Conservation (phyloP, 371 early-diverging fungal genomes). For the Rhizomucor pusillus region DNA sequence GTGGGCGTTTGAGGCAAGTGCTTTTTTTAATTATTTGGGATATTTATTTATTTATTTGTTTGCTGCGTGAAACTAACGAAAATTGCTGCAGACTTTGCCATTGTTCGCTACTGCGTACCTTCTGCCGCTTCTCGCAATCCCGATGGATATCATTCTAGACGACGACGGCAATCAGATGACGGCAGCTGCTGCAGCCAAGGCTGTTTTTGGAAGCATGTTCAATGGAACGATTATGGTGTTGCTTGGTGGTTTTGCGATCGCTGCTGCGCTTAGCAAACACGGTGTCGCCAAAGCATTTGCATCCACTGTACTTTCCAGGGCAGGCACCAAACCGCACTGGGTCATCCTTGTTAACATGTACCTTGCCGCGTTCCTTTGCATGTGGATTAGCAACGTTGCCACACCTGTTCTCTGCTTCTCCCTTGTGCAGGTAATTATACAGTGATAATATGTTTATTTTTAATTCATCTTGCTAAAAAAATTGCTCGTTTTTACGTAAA, state of each 20-base stretch:
- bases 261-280: conserved; percentile 70
- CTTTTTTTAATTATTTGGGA: conserved; percentile 12
- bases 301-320: conserved; percentile 60
- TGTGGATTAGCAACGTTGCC: conserved; percentile 85
- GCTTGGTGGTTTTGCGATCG: conserved; percentile 92
- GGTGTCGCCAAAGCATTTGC: conserved; percentile 74
- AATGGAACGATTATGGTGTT: conserved; percentile 95
- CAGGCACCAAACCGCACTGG: conserved; percentile 63
- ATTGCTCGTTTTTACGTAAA: conserved; percentile 14
- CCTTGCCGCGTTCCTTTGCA: conserved; percentile 70
- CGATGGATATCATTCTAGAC: conserved; percentile 67
- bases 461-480: not conserved
- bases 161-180: conserved; percentile 33
- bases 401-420: conserved; percentile 86
- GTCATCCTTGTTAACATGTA: conserved; percentile 76
- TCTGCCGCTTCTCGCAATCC: conserved; percentile 72
- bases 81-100: conserved; percentile 43
- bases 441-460: not conserved
- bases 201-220: conserved; percentile 91
- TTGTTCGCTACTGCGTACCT: conserved; percentile 76
- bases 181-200: conserved; percentile 74
- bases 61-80: conserved; percentile 12
- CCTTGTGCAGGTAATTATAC: conserved; percentile 50
- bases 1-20: conserved; percentile 65
- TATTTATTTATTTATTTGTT: conserved; percentile 15